phyloP scores from a whole-genome alignment of 805 yeast species.

The Cyberlindnera samutprakarnensis region DNA sequence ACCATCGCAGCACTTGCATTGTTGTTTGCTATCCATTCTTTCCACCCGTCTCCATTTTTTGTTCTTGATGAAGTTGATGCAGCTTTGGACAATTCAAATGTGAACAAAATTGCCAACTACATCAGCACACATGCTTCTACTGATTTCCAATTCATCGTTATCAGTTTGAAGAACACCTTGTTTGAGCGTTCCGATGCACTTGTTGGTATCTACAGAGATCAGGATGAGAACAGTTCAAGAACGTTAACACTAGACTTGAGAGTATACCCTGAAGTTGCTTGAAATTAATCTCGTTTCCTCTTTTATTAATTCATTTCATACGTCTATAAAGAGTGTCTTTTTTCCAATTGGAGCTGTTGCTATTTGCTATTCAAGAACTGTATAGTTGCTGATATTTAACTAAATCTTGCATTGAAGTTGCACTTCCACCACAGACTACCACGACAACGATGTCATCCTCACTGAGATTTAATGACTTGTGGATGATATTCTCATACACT shows the following conservation, averaged over 20 bases:
- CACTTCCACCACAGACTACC: constrained; percentile 53
- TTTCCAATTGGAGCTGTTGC: too few relatives aligned
- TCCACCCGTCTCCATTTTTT: constrained; percentile 91
- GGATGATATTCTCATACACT: constrained; percentile 31
- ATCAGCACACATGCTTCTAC: constrained; percentile 70
- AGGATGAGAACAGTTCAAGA: constrained; percentile 59
- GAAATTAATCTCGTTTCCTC: too few relatives aligned
- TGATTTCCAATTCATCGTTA: constrained; percentile 84
- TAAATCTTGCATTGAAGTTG: constrained; percentile 21
- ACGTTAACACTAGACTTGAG: constrained; percentile 69
- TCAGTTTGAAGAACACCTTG: constrained; percentile 78
- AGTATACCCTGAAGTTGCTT: constrained; percentile 38
- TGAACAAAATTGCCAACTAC: constrained; percentile 78
- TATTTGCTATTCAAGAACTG: neutral
- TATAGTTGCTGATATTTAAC: neutral
- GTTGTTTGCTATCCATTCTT: constrained; percentile 84
- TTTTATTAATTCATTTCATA: too few relatives aligned
- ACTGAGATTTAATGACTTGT: constrained; percentile 24
- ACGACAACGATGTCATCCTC: constrained; percentile 41
- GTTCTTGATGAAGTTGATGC: constrained; percentile 98
- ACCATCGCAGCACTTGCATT: constrained; percentile 94
- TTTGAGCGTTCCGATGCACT: constrained; percentile 86
- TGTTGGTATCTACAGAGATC: constrained; percentile 89
- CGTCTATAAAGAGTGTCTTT: too few relatives aligned
- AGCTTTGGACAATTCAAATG: constrained; percentile 87